Base-by-base conservation (phyloP, 2,329 filamentous ascomycete genomes). In the Blastomyces emzantsi region DNA sequence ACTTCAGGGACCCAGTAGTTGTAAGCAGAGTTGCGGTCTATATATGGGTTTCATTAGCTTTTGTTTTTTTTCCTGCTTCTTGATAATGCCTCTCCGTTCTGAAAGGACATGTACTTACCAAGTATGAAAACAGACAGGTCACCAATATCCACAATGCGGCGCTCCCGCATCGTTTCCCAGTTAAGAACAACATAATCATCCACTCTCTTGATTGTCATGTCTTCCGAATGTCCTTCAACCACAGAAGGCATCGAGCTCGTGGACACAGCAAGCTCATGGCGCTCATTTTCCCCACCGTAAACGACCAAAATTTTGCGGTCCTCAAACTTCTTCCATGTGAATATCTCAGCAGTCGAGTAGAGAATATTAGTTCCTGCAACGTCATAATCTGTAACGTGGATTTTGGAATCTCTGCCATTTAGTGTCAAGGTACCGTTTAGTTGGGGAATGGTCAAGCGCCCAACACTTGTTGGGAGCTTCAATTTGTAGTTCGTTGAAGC, bases 401-500 rank as follows among this genome's bases (percentile, higher is more conserved):
- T 70, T 67, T 79, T 79, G 1, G 77, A 79, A 64, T 79, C 77
- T 60, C 77, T 74, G 3, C 75, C 76, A 63, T 74, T 72, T 0
- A 79, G 69, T 2, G 73, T 73, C 41, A 79, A 68, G 3, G 66
- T 70, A 9, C 76, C 74, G 25, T 73, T 74, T 11, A 78, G 70
- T 63, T 78, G 77, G 30, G 77, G 77, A 59, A 79, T 70, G 0
- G 72, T 77, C 55, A 79, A 28, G 1, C 69, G 66, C 17, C 77
- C 77, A 49, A 70, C 69, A 65, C 76, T 77, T 11, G 76, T 78
- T 8, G 73, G 69, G 0, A 93, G 73, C 1, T 75, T 86, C 43
- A 92, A 77, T 19, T 80, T 85, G 72, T 92, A 93, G 0, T 78
- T 75, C 0, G 84, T 84, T 0, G 83, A 81, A 0, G 75, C 79